These are phyloP conservation scores for Hyaloperonospora arabidopsidis DNA, from an alignment of 352 stramenopile species.

Conservation along the genomic window DNA sequence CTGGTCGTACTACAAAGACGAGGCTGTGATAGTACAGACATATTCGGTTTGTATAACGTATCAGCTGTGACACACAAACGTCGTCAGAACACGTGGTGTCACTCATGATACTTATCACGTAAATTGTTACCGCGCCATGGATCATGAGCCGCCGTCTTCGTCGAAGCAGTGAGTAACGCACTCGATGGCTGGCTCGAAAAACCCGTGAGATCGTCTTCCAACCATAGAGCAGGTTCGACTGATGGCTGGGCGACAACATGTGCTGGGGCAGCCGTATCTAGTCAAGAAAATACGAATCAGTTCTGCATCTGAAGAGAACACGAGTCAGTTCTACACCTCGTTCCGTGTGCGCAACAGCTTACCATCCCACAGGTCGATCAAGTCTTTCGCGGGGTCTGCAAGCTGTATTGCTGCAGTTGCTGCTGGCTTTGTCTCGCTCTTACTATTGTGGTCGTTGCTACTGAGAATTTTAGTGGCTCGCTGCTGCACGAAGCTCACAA, in stretches of 20 bases:
- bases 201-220: constrained; percentile 14
- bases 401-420: not conserved
- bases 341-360: constrained; percentile 3
- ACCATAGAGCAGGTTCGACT: constrained; percentile 21
- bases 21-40: constrained; percentile 3
- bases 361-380: constrained; percentile 70
- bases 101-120: not conserved
- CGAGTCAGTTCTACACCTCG: constrained; percentile 3
- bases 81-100: not conserved
- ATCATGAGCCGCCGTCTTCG: constrained; percentile 8
- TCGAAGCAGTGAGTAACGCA: not conserved
- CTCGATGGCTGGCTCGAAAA: constrained; percentile 6
- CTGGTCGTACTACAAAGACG: constrained; percentile 10
- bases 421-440: constrained; percentile 18
- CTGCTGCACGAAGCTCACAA: constrained; percentile 54
- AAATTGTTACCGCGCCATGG: constrained; percentile 18
- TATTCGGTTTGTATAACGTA: constrained; percentile 5
- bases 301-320: not conserved
- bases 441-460: constrained; percentile 18
- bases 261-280: constrained; percentile 8
- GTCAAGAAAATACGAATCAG: constrained; percentile 3
- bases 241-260: constrained; percentile 2
- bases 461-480: constrained; percentile 35
- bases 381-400: constrained; percentile 25
- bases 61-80: constrained; percentile 11